These are phyloP conservation scores for Hyphopichia buzzinii DNA, from an alignment of 1,139 yeast species.

Conservation along the genomic window DNA sequence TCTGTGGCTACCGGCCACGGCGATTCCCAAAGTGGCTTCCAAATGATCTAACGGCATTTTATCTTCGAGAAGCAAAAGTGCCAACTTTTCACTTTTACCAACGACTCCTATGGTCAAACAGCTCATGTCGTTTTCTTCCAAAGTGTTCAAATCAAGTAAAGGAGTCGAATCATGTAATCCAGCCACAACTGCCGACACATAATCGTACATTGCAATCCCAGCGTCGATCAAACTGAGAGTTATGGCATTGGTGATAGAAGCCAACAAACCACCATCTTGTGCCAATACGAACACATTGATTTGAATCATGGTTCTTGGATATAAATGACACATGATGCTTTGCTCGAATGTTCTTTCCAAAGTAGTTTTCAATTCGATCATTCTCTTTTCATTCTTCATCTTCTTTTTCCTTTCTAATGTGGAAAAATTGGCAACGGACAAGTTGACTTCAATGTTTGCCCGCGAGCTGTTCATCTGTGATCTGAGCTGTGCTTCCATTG, in stretches of 20 bases:
- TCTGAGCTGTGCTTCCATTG: constrained; percentile 69
- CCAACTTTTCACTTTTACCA: constrained; percentile 77
- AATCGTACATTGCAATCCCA: constrained; percentile 92
- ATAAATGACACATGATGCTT: constrained; percentile 69
- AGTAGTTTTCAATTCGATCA: constrained; percentile 72
- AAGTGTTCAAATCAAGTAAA: constrained; percentile 72
- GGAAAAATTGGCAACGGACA: constrained; percentile 79
- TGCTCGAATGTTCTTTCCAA: constrained; percentile 80
- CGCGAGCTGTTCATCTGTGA: constrained; percentile 44
- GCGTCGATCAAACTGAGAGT: constrained; percentile 92
- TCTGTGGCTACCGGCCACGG: constrained; percentile 85
- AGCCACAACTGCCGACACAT: constrained; percentile 75
- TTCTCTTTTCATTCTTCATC: constrained; percentile 61
- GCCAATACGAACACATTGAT: constrained; percentile 75
- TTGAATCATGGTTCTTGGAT: constrained; percentile 79
- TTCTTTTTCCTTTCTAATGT: constrained; percentile 73
- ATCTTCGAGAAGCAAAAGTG: constrained; percentile 75
- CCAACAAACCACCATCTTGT: constrained; percentile 86
- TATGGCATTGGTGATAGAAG: constrained; percentile 82
- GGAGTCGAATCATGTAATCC: constrained; percentile 79
- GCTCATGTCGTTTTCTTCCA: constrained; percentile 84
- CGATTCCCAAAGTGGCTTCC: constrained; percentile 76
- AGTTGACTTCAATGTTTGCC: constrained; percentile 62
- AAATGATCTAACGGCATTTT: constrained; percentile 80
- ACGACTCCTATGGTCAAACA: constrained; percentile 79